Percentiles rank a stretch among this genome's conserved stretches.
phyloP scores from a whole-genome alignment of 2,329 filamentous ascomycete genomes.

The Penicillium digitatum region DNA sequence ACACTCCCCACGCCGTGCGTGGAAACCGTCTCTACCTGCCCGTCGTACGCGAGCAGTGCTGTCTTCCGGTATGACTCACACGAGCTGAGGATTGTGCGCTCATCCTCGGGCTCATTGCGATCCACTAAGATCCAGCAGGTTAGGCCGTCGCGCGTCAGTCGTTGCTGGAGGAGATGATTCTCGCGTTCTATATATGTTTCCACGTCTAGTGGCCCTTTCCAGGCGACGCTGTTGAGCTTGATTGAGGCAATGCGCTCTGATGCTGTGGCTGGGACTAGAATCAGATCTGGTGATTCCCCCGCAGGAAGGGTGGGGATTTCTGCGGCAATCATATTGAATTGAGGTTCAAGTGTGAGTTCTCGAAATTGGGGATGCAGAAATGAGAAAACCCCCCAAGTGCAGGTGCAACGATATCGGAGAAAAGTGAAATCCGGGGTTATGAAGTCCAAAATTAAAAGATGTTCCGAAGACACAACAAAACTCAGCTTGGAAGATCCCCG shows the following conservation, averaged over 20 bases:
- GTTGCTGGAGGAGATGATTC: conserved; percentile 48
- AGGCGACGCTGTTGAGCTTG: conserved; percentile 53
- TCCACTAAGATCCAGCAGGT: conserved; percentile 60
- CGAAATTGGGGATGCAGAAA: neutral
- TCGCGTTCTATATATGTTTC: conserved; percentile 58
- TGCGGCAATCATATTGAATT: conserved; percentile 34
- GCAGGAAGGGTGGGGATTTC: conserved; percentile 42
- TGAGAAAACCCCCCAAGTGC: too few species aligned
- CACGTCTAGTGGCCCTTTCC: conserved; percentile 54
- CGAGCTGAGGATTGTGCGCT: conserved; percentile 51
- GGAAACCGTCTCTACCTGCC: conserved; percentile 52
- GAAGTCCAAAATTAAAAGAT: conserved; percentile 3
- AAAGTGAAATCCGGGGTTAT: conserved; percentile 4
- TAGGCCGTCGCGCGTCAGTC: conserved; percentile 53
- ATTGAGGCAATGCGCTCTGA: conserved; percentile 52
- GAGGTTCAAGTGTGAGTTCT: neutral
- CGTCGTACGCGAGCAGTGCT: conserved; percentile 46
- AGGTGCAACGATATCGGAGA: neutral
- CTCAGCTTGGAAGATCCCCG: neutral
- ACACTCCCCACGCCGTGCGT: conserved; percentile 76
- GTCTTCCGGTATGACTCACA: conserved; percentile 53
- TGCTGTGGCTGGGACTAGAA: conserved; percentile 53
- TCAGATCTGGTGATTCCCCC: conserved; percentile 49
- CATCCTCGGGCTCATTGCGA: conserved; percentile 34
- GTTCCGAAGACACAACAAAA: neutral